These are phyloP conservation scores for Rasamsonia emersonii DNA, from an alignment of 2,329 filamentous ascomycete species.

Conservation along the genomic window DNA sequence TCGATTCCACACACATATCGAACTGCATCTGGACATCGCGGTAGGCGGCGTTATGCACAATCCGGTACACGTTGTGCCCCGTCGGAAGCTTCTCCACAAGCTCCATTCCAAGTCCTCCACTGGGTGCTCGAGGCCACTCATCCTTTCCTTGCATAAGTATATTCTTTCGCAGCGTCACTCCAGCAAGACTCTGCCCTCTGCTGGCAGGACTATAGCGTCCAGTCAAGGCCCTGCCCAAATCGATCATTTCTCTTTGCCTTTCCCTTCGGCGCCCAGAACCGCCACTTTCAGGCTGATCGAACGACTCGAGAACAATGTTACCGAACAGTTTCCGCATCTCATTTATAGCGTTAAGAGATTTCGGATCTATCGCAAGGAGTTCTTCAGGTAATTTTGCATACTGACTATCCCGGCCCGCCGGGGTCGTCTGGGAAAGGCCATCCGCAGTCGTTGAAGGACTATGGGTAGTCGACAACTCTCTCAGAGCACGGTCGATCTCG, in stretches of 20 bases:
- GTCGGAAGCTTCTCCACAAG: conserved; percentile 47
- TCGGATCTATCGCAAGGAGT: conserved; percentile 55
- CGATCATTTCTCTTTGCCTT: conserved; percentile 41
- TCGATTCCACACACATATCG: conserved; percentile 66
- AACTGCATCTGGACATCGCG: conserved; percentile 68
- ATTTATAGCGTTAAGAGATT: conserved; percentile 74
- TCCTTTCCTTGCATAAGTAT: conserved; percentile 80
- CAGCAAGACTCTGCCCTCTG: conserved; percentile 56
- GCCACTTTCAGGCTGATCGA: conserved; percentile 41
- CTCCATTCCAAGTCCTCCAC: conserved; percentile 78
- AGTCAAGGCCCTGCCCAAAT: conserved; percentile 48
- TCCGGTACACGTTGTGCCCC: conserved; percentile 64
- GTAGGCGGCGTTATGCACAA: conserved; percentile 67
- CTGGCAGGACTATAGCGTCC: conserved; percentile 46
- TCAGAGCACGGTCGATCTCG: conserved; percentile 59
- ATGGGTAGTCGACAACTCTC: conserved; percentile 45
- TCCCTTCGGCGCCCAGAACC: conserved; percentile 45
- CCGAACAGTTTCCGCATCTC: conserved; percentile 80
- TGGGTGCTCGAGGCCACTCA: conserved; percentile 71
- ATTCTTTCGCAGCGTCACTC: conserved; percentile 66
- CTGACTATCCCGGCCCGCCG: conserved; percentile 24
- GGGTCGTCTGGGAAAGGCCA: conserved; percentile 21
- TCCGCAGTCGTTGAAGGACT: conserved; percentile 11
- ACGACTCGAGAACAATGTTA: conserved; percentile 51
- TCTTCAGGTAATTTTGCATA: conserved; percentile 37